Conservation (phyloP, 2,329 filamentous ascomycete genomes). For the Aureobasidium melanogenum region DNA sequence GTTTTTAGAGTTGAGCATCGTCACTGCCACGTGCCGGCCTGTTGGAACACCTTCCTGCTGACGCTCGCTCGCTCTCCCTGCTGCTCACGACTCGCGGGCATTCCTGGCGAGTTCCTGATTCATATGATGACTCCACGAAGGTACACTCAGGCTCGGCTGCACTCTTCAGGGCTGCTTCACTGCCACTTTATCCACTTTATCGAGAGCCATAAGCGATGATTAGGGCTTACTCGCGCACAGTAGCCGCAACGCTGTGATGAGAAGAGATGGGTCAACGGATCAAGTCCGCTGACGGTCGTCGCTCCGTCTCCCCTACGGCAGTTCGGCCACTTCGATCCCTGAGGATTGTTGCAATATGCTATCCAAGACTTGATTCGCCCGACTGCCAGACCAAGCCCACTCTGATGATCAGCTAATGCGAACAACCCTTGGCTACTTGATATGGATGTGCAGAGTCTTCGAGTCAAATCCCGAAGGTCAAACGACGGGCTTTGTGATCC, state of each 20-base stretch:
- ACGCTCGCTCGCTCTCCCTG: neutral
- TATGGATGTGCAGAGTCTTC: neutral
- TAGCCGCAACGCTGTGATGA: neutral
- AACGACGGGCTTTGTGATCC: neutral
- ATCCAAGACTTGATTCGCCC: neutral
- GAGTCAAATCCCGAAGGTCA: neutral
- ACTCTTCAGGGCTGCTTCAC: neutral
- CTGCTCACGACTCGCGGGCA: neutral
- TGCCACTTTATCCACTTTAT: neutral
- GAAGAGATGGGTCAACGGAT: neutral
- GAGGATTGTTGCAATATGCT: neutral
- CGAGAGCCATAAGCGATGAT: neutral
- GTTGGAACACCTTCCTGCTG: neutral
- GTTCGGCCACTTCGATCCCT: neutral
- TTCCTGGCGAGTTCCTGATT: neutral
- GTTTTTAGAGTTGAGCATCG: neutral
- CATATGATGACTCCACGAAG: neutral
- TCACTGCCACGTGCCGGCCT: neutral
- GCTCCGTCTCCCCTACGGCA: neutral
- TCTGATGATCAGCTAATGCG: neutral
- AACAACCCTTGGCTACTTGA: neutral
- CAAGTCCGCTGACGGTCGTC: neutral
- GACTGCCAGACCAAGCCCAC: neutral
- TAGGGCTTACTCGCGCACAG: neutral
- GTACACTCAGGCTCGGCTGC: neutral